These are phyloP conservation scores for Teunomyces funiuensis DNA, from an alignment of 805 yeast genomes.

Conservation along the genomic window DNA sequence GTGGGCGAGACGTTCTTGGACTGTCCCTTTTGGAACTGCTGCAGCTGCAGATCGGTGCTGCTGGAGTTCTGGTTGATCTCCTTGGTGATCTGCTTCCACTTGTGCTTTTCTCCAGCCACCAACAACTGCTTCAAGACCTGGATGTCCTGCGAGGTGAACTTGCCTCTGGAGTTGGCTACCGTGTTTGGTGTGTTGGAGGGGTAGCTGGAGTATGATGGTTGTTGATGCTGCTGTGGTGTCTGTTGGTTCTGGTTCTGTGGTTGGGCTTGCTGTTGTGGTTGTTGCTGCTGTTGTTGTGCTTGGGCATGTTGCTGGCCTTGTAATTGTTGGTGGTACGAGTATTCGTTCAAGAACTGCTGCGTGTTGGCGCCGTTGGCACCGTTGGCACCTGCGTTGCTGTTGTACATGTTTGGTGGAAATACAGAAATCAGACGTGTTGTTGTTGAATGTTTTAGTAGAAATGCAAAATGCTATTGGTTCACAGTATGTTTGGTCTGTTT, in stretches of 20 bases:
- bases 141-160: constrained; percentile 45
- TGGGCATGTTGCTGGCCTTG: constrained; percentile 14
- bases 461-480: too few species aligned
- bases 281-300: constrained; percentile 11
- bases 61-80: constrained; percentile 17
- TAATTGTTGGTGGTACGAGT: constrained; percentile 15
- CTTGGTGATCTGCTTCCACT: constrained; percentile 59
- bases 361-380: constrained; percentile 6
- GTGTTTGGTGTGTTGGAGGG: constrained; percentile 6
- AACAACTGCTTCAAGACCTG: constrained; percentile 48
- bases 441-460: too few species aligned
- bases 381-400: constrained; percentile 8
- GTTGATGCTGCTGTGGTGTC: constrained; percentile 5
- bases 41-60: constrained; percentile 5
- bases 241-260: constrained; percentile 9
- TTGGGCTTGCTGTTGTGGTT: background rate
- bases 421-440: too few species aligned
- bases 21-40: constrained; percentile 12
- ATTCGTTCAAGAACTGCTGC: constrained; percentile 10
- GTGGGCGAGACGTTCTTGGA: constrained; percentile 48
- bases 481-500: too few species aligned
- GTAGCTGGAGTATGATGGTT: constrained; percentile 7
- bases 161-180: constrained; percentile 6
- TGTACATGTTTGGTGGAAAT: constrained; percentile 14
- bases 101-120: constrained; percentile 53